Percentiles rank a stretch among this genome's conserved stretches.
phyloP scores from a whole-genome alignment of 352 stramenopile genomes.

The Aphanomyces cochlioides region DNA sequence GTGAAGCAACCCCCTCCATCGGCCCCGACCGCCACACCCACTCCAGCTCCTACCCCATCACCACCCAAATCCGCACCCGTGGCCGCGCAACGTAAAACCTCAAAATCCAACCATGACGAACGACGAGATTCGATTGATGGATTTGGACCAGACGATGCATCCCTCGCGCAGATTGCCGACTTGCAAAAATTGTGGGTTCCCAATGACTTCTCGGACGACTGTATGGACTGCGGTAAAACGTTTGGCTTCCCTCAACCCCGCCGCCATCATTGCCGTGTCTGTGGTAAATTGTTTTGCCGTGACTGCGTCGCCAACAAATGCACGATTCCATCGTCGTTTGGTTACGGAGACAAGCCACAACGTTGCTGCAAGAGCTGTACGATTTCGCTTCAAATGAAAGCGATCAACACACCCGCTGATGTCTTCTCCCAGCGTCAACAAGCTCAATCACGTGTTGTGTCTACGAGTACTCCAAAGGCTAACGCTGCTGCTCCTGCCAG shows the following conservation, averaged over 20 bases:
- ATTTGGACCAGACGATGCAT: not conserved
- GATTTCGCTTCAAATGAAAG: conserved; percentile 79
- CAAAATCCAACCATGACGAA: conserved; percentile 38
- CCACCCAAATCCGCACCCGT: conserved; percentile 31
- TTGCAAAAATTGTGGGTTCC: conserved; percentile 85
- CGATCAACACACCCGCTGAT: conserved; percentile 78
- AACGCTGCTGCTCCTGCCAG: not conserved
- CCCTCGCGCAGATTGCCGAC: conserved; percentile 41
- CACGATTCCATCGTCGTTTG: conserved; percentile 69
- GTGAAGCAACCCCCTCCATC: not conserved
- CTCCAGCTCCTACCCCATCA: not conserved
- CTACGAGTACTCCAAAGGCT: not conserved
- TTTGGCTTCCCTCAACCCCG: conserved; percentile 80
- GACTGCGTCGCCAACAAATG: conserved; percentile 83
- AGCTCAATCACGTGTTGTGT: not conserved
- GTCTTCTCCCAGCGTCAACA: conserved; percentile 76
- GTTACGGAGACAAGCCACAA: conserved; percentile 69
- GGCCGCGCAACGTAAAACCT: conserved; percentile 29
- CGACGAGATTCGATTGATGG: conserved; percentile 30
- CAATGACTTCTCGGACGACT: conserved; percentile 82
- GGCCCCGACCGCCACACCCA: conserved; percentile 12
- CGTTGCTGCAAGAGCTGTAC: conserved; percentile 79
- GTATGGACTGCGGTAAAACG: conserved; percentile 81
- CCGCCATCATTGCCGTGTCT: conserved; percentile 83
- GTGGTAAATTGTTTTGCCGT: conserved; percentile 75